These are phyloP conservation scores for Cryptococcus sp. DNA, from an alignment of 1,284 basidiomycete genomes.

Conservation along the genomic window DNA sequence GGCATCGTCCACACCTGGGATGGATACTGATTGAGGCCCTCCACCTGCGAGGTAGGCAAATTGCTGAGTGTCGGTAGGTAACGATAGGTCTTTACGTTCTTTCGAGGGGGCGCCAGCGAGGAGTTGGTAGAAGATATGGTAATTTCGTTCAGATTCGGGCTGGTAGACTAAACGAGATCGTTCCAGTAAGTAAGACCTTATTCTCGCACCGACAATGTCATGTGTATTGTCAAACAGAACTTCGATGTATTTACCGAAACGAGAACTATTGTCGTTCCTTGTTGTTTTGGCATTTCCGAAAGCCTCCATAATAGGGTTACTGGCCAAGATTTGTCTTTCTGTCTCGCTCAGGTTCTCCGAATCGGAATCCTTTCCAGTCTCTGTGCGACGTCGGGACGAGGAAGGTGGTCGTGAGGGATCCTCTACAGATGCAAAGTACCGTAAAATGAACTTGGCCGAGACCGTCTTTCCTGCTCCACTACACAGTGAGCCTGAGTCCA, in stretches of 20 bases:
- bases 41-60: conserved; percentile 95
- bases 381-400: conserved; percentile 15
- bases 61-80: conserved; percentile 74
- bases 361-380: conserved; percentile 29
- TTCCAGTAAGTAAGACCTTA: conserved; percentile 95
- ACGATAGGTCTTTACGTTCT: conserved; percentile 88
- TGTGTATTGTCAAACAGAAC: conserved; percentile 93
- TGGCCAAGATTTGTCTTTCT: conserved; percentile 94
- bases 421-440: conserved; percentile 97
- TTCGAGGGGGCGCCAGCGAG: conserved; percentile 92
- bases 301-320: conserved; percentile 97
- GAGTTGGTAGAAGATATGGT: conserved; percentile 99
- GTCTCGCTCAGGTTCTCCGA: conserved; percentile 73
- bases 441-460: conserved; percentile 98
- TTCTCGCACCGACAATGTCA: conserved; percentile 95
- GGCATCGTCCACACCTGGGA: conserved; percentile 87
- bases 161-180: conserved; percentile 97
- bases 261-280: conserved; percentile 96
- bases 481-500: conserved; percentile 1
- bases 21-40: conserved; percentile 76
- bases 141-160: conserved; percentile 93
- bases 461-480: conserved; percentile 99
- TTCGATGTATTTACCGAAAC: conserved; percentile 99
- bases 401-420: conserved; percentile 60
- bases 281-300: conserved; percentile 99